Conservation (phyloP, 805 yeast species). For the Grigorovia transvaalensis region DNA sequence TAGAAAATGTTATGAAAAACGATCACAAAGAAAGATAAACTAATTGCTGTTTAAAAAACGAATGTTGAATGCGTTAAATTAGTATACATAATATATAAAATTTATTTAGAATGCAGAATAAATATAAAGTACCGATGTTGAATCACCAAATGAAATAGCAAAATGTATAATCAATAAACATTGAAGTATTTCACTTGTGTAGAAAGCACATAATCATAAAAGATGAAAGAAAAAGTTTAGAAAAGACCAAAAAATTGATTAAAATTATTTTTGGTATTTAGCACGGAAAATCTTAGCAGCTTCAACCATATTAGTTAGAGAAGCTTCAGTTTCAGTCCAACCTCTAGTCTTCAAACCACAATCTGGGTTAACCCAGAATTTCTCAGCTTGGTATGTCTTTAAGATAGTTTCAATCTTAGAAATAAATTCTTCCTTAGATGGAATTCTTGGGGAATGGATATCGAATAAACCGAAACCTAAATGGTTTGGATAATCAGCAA, state of each 20-base stretch:
- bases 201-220: constrained; percentile 7
- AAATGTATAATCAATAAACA: not conserved
- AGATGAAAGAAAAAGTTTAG: constrained; percentile 1
- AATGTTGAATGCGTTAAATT: constrained; percentile 30
- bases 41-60: constrained; percentile 17
- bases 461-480: constrained; percentile 98
- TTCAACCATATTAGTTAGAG: constrained; percentile 96
- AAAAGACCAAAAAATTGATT: constrained; percentile 1
- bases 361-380: constrained; percentile 99
- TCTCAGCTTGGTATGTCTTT: constrained; percentile 94
- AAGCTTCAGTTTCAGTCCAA: constrained; percentile 94
- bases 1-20: no score
- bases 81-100: constrained; percentile 9
- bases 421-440: constrained; percentile 93
- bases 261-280: constrained; percentile 28
- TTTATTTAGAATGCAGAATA: constrained; percentile 7
- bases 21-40: no score
- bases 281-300: constrained; percentile 95
- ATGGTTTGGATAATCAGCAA: constrained; percentile 98
- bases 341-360: constrained; percentile 99
- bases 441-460: constrained; percentile 99
- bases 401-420: constrained; percentile 87
- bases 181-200: constrained; percentile 6
- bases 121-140: constrained; percentile 24
- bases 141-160: constrained; percentile 14